A percentile compares a stretch with the other conserved stretches of the same genome.
Conservation (phyloP, 2,329 filamentous ascomycete genomes). For the Paecilomyces sp. region DNA sequence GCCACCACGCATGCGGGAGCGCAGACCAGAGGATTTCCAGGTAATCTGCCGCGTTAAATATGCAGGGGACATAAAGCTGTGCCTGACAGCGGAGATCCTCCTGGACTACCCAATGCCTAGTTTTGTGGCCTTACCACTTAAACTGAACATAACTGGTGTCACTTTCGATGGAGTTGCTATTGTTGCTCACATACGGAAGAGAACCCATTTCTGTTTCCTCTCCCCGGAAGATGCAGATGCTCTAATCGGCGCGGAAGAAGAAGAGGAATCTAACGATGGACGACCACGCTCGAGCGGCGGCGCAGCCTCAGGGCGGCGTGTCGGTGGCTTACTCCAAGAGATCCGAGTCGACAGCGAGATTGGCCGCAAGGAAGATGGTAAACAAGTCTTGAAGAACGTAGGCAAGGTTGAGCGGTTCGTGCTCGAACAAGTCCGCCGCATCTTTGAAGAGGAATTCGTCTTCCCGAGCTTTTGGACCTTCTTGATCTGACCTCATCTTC, state of each 20-base stretch:
- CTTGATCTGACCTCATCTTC: slow-evolving; percentile 53
- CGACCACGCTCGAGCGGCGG: slow-evolving; percentile 27
- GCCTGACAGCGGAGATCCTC: slow-evolving; percentile 87
- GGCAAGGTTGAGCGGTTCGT: slow-evolving; percentile 98
- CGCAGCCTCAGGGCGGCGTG: slow-evolving; percentile 31
- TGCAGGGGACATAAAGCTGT: slow-evolving; percentile 76
- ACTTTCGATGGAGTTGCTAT: slow-evolving; percentile 94
- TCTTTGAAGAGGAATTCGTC: slow-evolving; percentile 98
- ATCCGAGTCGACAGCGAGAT: slow-evolving; percentile 98
- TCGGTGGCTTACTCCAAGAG: slow-evolving; percentile 79
- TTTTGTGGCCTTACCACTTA: slow-evolving; percentile 91
- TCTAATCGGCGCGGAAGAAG: slow-evolving; percentile 50
- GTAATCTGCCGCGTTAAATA: slow-evolving; percentile 89
- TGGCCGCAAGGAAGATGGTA: slow-evolving; percentile 80
- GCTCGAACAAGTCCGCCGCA: slow-evolving; percentile 87
- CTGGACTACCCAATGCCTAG: slow-evolving; percentile 98
- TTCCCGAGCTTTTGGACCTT: slow-evolving; percentile 99
- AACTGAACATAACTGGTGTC: slow-evolving; percentile 88
- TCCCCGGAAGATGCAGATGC: slow-evolving; percentile 84
- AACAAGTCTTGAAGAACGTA: slow-evolving; percentile 95
- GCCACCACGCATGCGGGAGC: slow-evolving; percentile 58
- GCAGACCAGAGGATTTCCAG: slow-evolving; percentile 78
- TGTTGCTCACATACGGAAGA: slow-evolving; percentile 79
- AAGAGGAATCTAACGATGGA: slow-evolving; percentile 24
- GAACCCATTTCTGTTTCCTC: slow-evolving; percentile 89